Percentiles rank a stretch among this genome's conserved stretches.
Evolutionary conservation across 2,329 filamentous ascomycete genomes (phyloP).

Genomic region (Paecilomyces niveus): DNA sequence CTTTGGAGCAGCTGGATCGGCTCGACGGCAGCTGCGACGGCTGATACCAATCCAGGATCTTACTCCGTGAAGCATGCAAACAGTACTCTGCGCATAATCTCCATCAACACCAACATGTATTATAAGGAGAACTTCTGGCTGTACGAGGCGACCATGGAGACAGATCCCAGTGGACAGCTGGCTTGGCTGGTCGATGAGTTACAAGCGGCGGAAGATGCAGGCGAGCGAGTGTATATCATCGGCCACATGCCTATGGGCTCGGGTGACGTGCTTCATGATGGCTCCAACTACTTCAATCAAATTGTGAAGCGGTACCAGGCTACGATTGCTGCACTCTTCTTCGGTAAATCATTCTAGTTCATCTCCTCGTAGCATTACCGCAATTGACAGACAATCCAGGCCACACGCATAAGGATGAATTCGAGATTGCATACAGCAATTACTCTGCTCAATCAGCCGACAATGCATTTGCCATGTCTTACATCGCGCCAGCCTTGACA

Average conservation of each 20-base stretch:
- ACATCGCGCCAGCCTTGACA: constrained; percentile 48
- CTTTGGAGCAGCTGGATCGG: constrained; percentile 48
- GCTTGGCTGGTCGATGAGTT: constrained; percentile 49
- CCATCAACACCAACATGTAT: constrained; percentile 51
- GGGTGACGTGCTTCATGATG: constrained; percentile 43
- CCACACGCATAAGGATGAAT: constrained; percentile 51
- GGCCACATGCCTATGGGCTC: constrained; percentile 50
- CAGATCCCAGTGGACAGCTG: constrained; percentile 47
- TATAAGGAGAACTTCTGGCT: constrained; percentile 52
- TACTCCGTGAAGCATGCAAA: constrained; percentile 43
- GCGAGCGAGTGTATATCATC: constrained; percentile 49
- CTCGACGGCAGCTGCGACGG: constrained; percentile 22
- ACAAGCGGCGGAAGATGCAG: constrained; percentile 44
- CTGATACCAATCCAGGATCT: constrained; percentile 36
- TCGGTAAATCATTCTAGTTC: constrained; percentile 19
- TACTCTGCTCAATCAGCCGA: constrained; percentile 34
- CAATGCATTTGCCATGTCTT: constrained; percentile 44
- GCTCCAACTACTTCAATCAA: constrained; percentile 45
- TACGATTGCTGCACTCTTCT: constrained; percentile 49
- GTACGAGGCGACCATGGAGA: constrained; percentile 43
- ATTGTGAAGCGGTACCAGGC: constrained; percentile 45
- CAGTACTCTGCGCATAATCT: constrained; percentile 50
- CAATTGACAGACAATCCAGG: background rate
- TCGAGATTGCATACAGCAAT: constrained; percentile 47
- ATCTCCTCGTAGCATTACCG: background rate